Conservation (phyloP, 495 filamentous ascomycete species). For the Schizothecium vesticola region DNA sequence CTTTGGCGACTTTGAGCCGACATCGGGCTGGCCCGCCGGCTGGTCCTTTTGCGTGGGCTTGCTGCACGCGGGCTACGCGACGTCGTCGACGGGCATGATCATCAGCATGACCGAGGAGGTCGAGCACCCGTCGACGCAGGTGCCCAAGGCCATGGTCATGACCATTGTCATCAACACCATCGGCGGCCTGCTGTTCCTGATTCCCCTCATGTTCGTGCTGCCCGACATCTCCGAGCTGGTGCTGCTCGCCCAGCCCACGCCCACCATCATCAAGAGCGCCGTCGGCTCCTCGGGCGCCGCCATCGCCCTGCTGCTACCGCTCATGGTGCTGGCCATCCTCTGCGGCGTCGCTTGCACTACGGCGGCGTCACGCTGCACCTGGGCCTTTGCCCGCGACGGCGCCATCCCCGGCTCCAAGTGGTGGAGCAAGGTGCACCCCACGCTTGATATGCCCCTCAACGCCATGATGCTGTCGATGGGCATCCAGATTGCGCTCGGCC, state of each 20-base stretch:
- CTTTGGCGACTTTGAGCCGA: conserved; percentile 41
- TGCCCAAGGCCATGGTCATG: conserved; percentile 48
- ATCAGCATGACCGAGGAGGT: conserved; percentile 51
- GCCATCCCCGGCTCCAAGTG: conserved; percentile 53
- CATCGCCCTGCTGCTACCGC: conserved; percentile 42
- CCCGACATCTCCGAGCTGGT: conserved; percentile 42
- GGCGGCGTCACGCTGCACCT: conserved; percentile 54
- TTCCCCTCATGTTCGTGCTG: conserved; percentile 47
- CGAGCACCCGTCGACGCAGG: conserved; percentile 40
- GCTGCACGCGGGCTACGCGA: conserved; percentile 46
- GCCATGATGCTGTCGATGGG: conserved; percentile 48
- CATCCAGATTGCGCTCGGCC: conserved; percentile 40
- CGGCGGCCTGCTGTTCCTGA: conserved; percentile 45
- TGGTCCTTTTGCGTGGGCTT: conserved; percentile 48
- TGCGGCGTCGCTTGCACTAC: conserved; percentile 59
- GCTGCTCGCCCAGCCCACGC: conserved; percentile 40
- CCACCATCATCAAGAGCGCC: conserved; percentile 41
- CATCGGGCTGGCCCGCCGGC: conserved; percentile 44
- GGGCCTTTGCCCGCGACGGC: conserved; percentile 56
- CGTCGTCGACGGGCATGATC: conserved; percentile 50
- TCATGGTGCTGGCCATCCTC: conserved; percentile 49
- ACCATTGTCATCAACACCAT: conserved; percentile 45
- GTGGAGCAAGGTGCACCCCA: conserved; percentile 42
- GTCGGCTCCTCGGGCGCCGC: conserved; percentile 42
- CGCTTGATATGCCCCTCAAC: conserved; percentile 45